phyloP scores from a whole-genome alignment of 2,329 filamentous ascomycete genomes.

The Arthrobotrys sphaeroides region DNA sequence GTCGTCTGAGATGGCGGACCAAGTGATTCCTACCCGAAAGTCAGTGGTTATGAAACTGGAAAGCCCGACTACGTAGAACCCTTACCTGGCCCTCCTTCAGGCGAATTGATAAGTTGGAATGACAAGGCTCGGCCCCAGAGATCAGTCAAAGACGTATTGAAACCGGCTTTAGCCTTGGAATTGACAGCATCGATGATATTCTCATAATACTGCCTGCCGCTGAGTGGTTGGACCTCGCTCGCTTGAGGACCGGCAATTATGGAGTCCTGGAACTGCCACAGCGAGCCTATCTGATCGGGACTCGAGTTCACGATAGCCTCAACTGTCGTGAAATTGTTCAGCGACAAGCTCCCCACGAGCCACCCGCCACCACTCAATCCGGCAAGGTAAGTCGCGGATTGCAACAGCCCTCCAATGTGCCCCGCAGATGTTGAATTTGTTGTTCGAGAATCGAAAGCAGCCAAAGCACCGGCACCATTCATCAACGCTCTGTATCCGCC shows the following conservation, averaged over 20 bases:
- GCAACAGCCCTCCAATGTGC: constrained; percentile 81
- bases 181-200: constrained; percentile 69
- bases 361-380: constrained; percentile 85
- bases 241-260: constrained; percentile 68
- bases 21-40: constrained; percentile 69
- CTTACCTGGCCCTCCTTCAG: constrained; percentile 67
- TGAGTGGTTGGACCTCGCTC: constrained; percentile 4
- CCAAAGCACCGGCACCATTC: constrained; percentile 82
- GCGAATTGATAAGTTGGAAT: constrained; percentile 32
- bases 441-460: constrained; percentile 81
- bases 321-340: constrained; percentile 63
- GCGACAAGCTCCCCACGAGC: constrained; percentile 82
- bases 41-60: constrained; percentile 62
- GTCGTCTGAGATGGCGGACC: constrained; percentile 77
- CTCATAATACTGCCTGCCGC: constrained; percentile 68
- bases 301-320: constrained; percentile 34
- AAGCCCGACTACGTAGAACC: constrained; percentile 75
- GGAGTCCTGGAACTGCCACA: constrained; percentile 73
- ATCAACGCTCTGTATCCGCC: constrained; percentile 86
- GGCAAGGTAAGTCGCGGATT: constrained; percentile 80
- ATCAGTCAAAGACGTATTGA: constrained; percentile 79
- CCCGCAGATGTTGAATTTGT: constrained; percentile 69
- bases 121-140: constrained; percentile 69
- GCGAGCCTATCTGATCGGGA: constrained; percentile 57
- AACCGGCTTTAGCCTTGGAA: constrained; percentile 72